Conservation (phyloP, 2,329 filamentous ascomycete genomes). For the Myriosclerotinia scirpicola region DNA sequence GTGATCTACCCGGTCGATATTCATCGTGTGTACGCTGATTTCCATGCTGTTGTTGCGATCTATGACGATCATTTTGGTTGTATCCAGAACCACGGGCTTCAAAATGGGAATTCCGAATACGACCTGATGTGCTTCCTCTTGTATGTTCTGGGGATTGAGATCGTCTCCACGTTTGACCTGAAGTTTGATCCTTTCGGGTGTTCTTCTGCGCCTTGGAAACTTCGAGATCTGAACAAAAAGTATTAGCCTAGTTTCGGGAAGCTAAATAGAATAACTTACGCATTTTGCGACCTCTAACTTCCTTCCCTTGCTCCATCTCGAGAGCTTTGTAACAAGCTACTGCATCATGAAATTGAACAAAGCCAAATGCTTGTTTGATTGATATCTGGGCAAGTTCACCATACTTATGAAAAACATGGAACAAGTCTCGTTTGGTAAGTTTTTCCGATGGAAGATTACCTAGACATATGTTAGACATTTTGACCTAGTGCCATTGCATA, state of each 20-base stretch:
- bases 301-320: slow-evolving; percentile 72
- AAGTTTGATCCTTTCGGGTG: slow-evolving; percentile 54
- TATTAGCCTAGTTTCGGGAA: neutral
- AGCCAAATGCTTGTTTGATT: slow-evolving; percentile 94
- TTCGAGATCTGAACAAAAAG: slow-evolving; percentile 66
- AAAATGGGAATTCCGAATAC: slow-evolving; percentile 44
- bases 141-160: slow-evolving; percentile 63
- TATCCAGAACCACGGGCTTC: slow-evolving; percentile 31
- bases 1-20: slow-evolving; percentile 44
- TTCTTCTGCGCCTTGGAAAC: slow-evolving; percentile 86
- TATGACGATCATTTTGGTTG: slow-evolving; percentile 49
- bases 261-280: slow-evolving; percentile 57
- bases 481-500: slow-evolving; percentile 29
- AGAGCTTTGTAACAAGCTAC: slow-evolving; percentile 74
- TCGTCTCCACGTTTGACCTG: slow-evolving; percentile 44
- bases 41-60: slow-evolving; percentile 16
- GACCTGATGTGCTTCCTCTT: slow-evolving; percentile 41
- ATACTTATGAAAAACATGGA: slow-evolving; percentile 82
- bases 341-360: slow-evolving; percentile 85
- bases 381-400: slow-evolving; percentile 91
- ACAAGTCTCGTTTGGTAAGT: slow-evolving; percentile 90
- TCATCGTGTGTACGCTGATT: slow-evolving; percentile 62
- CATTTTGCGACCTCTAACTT: slow-evolving; percentile 87
- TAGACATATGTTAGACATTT: slow-evolving; percentile 42
- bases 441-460: slow-evolving; percentile 91